Evolutionary conservation across 345 rosid species (phyloP), one percentile per base, ranked within the genome.

Genomic region (Citrus cavaleriei): DNA sequence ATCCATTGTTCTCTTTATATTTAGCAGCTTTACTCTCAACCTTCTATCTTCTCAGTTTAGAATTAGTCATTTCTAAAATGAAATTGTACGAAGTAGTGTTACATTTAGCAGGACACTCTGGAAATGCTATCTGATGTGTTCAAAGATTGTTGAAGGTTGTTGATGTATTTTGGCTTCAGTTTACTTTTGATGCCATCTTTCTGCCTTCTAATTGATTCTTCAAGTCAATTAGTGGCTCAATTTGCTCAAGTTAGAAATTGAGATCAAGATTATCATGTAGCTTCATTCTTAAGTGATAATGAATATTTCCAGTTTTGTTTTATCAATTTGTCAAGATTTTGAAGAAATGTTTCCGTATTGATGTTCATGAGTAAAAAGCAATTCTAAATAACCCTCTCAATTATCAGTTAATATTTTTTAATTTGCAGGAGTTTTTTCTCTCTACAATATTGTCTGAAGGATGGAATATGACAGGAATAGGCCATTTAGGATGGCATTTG

Each of bases 351-450:
- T 61, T 71, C 54, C 62, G 18, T 67, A 4, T 49, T 61, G 19
- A 54, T 69, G 14, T 30, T 57, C 37, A 27, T 81, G 27, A 25
- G 35, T 30, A 49, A 21, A 16, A 77, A 58, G 34, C 49, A 68
- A 75, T 73, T 80, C 61, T 51, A 28, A 62, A 62, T 74, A 35
- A 59, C 67, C 28, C 68, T 77, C 30, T 70, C 74, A 59, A 70
- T 76, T 83, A 40, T 70, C 77, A 54, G 77, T 73, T 85, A 70
- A 72, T 81, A 60, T 61, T 76, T 83, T 80, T 79, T 74, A 70
- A 78, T 67, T 80, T 75, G 82, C 88, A 80, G 90, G 88, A 72
- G 68, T 75, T 69, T 69, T 46, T 28, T 66, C 60, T 79, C 74
- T 70, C 78, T 22, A 46, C 76, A 54, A 55, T 65, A 32, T 65